These are phyloP conservation scores for Geosmithia putterillii DNA, from an alignment of 2,329 filamentous ascomycete species.

Conservation along the genomic window DNA sequence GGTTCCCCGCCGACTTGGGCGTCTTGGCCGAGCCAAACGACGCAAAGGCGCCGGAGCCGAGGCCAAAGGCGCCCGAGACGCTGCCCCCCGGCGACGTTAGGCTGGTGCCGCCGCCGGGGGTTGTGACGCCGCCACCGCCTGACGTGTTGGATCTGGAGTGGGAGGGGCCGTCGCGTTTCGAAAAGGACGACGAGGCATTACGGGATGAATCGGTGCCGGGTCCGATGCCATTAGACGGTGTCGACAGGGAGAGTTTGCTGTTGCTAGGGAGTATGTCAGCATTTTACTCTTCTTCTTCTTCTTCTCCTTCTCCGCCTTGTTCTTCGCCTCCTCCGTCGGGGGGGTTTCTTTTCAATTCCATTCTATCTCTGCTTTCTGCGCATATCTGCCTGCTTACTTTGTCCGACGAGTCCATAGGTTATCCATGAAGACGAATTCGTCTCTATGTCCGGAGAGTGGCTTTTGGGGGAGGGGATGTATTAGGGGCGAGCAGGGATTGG, in stretches of 20 bases:
- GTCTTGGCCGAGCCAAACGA: slow-evolving; percentile 76
- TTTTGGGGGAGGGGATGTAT: neutral
- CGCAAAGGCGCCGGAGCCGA: slow-evolving; percentile 91
- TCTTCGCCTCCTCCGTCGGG: no score
- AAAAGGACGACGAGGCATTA: slow-evolving; percentile 40
- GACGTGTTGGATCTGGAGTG: slow-evolving; percentile 45
- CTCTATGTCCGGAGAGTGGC: neutral
- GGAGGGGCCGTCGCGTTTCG: slow-evolving; percentile 61
- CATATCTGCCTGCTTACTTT: slow-evolving; percentile 41
- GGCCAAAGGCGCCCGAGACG: slow-evolving; percentile 79
- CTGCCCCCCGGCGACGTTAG: slow-evolving; percentile 33
- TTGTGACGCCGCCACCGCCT: slow-evolving; percentile 69
- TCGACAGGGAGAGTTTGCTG: slow-evolving; percentile 85
- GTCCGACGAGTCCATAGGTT: slow-evolving; percentile 70
- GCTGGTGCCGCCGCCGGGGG: slow-evolving; percentile 39
- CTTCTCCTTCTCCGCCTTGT: neutral
- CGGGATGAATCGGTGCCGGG: slow-evolving; percentile 48
- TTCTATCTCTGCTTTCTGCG: neutral
- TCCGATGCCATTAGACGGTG: slow-evolving; percentile 44
- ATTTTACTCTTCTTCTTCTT: neutral
- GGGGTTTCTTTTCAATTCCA: neutral
- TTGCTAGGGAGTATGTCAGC: slow-evolving; percentile 35
- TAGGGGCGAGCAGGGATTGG: neutral
- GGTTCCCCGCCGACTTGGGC: slow-evolving; percentile 71
- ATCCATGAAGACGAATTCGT: slow-evolving; percentile 31